Conservation (phyloP, 2,329 filamentous ascomycete genomes). For the Aspergillus sclerotialis region DNA sequence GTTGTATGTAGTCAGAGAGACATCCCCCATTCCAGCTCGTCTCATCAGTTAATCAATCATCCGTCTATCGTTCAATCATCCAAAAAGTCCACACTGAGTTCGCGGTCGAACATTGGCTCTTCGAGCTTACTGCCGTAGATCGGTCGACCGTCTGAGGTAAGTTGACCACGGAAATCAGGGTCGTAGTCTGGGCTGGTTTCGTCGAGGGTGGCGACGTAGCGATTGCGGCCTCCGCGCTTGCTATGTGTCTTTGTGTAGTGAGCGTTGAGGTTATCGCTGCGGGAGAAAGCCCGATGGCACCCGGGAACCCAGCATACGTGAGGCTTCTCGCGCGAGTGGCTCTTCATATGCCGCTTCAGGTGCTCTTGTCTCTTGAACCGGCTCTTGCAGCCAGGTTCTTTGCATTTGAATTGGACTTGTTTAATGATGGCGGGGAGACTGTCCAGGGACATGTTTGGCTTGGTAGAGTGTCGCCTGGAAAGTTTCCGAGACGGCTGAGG, state of each 20-base stretch:
- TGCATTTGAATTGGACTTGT: slow-evolving; percentile 37
- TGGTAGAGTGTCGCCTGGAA: slow-evolving; percentile 22
- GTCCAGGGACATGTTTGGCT: slow-evolving; percentile 29
- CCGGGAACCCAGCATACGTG: slow-evolving; percentile 39
- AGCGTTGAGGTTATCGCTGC: slow-evolving; percentile 41
- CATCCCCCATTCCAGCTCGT: too few species aligned
- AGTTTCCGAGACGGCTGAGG: slow-evolving; percentile 27
- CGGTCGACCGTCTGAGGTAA: slow-evolving; percentile 37
- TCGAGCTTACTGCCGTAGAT: slow-evolving; percentile 31
- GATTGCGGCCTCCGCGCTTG: slow-evolving; percentile 39
- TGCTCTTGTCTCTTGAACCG: slow-evolving; percentile 45
- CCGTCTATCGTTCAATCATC: too few species aligned
- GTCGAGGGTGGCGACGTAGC: slow-evolving; percentile 40
- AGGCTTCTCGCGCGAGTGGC: slow-evolving; percentile 38
- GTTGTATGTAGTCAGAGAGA: too few species aligned
- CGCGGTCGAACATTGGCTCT: slow-evolving; percentile 26
- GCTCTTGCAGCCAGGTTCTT: slow-evolving; percentile 36
- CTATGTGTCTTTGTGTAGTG: slow-evolving; percentile 42
- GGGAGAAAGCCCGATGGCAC: slow-evolving; percentile 35
- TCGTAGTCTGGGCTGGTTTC: slow-evolving; percentile 36
- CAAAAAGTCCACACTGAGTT: slow-evolving; percentile 15
- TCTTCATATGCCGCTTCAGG: slow-evolving; percentile 43
- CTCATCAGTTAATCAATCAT: too few species aligned
- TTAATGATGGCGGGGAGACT: slow-evolving; percentile 33
- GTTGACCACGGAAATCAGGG: slow-evolving; percentile 36